A percentile compares a stretch with the other conserved stretches of the same genome.
phyloP scores from a whole-genome alignment of 1,284 basidiomycete species.

The Apiotrichum akiyoshidainum region DNA sequence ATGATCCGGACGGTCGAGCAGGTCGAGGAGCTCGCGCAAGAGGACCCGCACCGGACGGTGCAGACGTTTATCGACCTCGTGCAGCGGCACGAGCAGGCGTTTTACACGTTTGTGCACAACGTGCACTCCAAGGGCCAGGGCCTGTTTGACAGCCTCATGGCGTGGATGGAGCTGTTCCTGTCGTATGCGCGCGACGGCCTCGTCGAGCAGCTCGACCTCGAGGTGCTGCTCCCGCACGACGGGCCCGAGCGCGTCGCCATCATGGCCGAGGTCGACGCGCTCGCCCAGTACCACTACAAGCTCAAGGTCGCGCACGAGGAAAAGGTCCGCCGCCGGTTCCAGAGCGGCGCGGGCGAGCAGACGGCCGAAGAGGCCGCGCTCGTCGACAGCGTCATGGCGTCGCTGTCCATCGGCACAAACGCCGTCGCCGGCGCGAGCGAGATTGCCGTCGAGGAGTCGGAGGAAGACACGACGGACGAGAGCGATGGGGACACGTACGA shows the following conservation, averaged over 20 bases:
- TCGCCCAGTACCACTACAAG: conserved; percentile 86
- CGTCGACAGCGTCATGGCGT: conserved; percentile 71
- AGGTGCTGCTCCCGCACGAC: conserved; percentile 77
- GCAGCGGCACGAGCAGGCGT: conserved; percentile 87
- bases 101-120: conserved; percentile 97
- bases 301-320: conserved; percentile 87
- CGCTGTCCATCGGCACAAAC: conserved; percentile 74
- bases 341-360: conserved; percentile 56
- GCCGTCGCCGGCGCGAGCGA: conserved; percentile 73
- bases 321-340: conserved; percentile 76
- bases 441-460: conserved; percentile 64
- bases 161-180: conserved; percentile 94
- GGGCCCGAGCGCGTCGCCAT: conserved; percentile 71
- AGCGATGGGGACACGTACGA: conserved; percentile 38
- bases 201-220: conserved; percentile 64
- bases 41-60: conserved; percentile 80
- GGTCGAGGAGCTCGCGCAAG: conserved; percentile 78
- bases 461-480: conserved; percentile 59
- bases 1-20: conserved; percentile 91
- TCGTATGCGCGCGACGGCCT: conserved; percentile 87
- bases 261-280: conserved; percentile 76
- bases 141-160: conserved; percentile 90
- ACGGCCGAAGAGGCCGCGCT: conserved; percentile 74
- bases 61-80: conserved; percentile 93
- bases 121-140: conserved; percentile 96